A percentile compares a stretch with the other conserved stretches of the same genome.
Evolutionary conservation across 495 filamentous ascomycete species (phyloP).

Genomic region (Penicillium angulare): DNA sequence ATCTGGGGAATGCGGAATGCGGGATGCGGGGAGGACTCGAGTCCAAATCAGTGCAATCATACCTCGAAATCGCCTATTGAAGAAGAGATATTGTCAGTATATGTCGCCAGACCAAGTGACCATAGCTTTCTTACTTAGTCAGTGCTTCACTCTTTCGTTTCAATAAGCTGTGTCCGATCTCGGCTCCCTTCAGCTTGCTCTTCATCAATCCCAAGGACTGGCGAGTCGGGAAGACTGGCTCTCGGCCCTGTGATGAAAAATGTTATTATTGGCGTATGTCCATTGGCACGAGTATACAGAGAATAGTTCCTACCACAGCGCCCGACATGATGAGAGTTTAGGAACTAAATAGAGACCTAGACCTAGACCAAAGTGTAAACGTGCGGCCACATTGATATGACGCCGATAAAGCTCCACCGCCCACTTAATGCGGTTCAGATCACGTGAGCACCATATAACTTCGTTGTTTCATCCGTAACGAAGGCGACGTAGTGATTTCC

Average conservation of each 20-base stretch:
- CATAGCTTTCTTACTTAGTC: conserved; percentile 65
- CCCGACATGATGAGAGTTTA: conserved; percentile 51
- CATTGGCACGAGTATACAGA: too few relatives aligned
- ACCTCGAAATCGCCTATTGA: conserved; percentile 80
- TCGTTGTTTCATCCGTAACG: conserved; percentile 26
- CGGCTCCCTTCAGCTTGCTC: conserved; percentile 95
- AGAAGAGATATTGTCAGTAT: conserved; percentile 9
- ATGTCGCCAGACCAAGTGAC: background rate
- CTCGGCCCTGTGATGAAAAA: conserved; percentile 43
- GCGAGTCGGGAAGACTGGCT: conserved; percentile 96
- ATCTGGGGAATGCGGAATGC: conserved; percentile 15
- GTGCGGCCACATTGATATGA: conserved; percentile 33
- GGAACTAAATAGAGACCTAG: conserved; percentile 9
- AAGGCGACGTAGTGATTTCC: conserved; percentile 21
- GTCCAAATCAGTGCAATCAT: conserved; percentile 21
- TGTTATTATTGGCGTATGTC: too few relatives aligned
- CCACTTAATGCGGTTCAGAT: conserved; percentile 22
- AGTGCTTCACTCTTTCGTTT: conserved; percentile 94
- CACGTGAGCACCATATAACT: conserved; percentile 33
- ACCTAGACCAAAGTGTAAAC: conserved; percentile 5
- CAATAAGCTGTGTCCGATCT: conserved; percentile 80
- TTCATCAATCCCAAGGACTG: conserved; percentile 98
- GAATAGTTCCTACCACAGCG: conserved; percentile 46
- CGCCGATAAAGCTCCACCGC: conserved; percentile 32
- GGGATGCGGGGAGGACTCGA: conserved; percentile 13